Conservation (phyloP, 768 basidiomycete species). For the Russula brevipes region DNA sequence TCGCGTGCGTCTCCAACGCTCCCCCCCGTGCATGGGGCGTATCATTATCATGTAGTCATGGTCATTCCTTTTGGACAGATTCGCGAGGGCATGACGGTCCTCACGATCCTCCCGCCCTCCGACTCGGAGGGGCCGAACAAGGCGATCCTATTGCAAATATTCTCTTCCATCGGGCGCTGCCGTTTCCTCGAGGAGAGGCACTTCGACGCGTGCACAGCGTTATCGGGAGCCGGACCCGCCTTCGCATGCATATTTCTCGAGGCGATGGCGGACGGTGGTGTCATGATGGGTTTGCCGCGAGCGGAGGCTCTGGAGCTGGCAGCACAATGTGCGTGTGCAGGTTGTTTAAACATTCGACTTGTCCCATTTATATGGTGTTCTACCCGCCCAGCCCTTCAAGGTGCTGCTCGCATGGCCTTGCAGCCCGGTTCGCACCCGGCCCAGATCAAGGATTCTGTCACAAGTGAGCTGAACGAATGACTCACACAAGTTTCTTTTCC, state of each 20-base stretch:
- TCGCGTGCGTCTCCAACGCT: constrained; percentile 52
- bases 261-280: constrained; percentile 98
- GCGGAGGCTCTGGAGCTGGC: constrained; percentile 92
- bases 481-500: constrained; percentile 2
- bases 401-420: constrained; percentile 92
- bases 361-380: background rate
- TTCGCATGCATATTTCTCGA: constrained; percentile 96
- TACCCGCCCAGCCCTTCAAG: constrained; percentile 70
- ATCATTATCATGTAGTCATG: background rate
- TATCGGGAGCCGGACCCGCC: constrained; percentile 94
- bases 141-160: constrained; percentile 81
- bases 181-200: constrained; percentile 97
- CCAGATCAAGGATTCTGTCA: constrained; percentile 94
- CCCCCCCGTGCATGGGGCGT: background rate
- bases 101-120: constrained; percentile 63
- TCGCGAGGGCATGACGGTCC: constrained; percentile 97
- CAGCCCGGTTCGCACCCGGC: constrained; percentile 89
- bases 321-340: constrained; percentile 70
- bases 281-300: constrained; percentile 98
- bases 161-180: constrained; percentile 94
- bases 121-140: constrained; percentile 54
- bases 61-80: constrained; percentile 50
- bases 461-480: constrained; percentile 54
- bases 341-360: background rate
- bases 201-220: constrained; percentile 96